Conservation (phyloP, 768 basidiomycete genomes). For the Kwoniella europaea region DNA sequence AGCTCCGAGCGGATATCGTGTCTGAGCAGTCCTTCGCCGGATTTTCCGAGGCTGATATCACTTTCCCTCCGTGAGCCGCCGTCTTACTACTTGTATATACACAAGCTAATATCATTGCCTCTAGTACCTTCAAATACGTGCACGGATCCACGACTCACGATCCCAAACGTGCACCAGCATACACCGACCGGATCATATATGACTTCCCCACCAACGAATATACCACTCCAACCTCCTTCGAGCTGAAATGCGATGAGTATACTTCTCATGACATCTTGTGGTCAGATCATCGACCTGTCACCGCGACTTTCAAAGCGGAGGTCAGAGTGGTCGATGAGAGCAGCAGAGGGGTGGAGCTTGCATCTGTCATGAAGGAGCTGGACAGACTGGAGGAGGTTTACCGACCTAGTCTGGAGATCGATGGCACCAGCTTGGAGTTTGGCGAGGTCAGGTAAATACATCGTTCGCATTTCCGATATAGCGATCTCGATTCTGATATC, state of each 20-base stretch:
- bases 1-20: constrained; percentile 41
- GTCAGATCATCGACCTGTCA: constrained; percentile 53
- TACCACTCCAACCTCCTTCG: constrained; percentile 4
- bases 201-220: constrained; percentile 16
- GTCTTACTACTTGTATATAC: not conserved
- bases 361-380: constrained; percentile 32
- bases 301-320: constrained; percentile 21
- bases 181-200: constrained; percentile 55
- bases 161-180: constrained; percentile 49
- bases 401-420: constrained; percentile 38
- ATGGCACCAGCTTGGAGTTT: constrained; percentile 38
- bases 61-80: constrained; percentile 47
- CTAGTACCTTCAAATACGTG: constrained; percentile 53
- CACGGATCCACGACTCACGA: constrained; percentile 48
- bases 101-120: not conserved
- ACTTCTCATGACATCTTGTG: constrained; percentile 42
- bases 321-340: constrained; percentile 39
- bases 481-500: not conserved
- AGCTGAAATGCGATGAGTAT: constrained; percentile 26
- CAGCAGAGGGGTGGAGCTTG: constrained; percentile 30
- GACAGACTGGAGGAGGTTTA: constrained; percentile 47
- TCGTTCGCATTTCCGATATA: too few species aligned
- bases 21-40: constrained; percentile 49
- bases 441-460: constrained; percentile 40
- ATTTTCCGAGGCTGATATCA: constrained; percentile 47